phyloP scores from a whole-genome alignment of 306 rosid species.

The Spatholobus suberectus region DNA sequence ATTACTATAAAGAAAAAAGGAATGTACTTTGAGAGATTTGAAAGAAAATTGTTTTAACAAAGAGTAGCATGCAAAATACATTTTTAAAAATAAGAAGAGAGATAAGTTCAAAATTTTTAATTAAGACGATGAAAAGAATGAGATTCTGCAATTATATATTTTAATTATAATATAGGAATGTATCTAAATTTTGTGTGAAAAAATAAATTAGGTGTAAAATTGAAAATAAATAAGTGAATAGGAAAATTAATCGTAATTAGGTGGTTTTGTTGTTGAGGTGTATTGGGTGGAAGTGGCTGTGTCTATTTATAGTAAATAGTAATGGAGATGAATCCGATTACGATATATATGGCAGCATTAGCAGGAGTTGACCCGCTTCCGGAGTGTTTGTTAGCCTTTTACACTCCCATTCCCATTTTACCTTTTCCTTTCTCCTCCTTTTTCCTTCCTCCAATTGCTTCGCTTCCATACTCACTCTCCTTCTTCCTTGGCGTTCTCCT shows the following conservation, averaged over 20 bases:
- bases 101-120: too few relatives aligned
- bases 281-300: not conserved
- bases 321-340: not conserved
- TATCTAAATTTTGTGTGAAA: too few relatives aligned
- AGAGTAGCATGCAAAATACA: too few relatives aligned
- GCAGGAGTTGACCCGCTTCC: constrained; percentile 10
- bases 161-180: too few relatives aligned
- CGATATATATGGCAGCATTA: not conserved
- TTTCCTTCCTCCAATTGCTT: not conserved
- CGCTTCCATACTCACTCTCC: not conserved
- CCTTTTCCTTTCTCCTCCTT: not conserved
- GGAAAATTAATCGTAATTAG: not conserved
- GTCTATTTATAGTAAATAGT: not conserved
- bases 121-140: too few relatives aligned
- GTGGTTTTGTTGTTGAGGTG: not conserved
- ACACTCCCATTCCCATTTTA: not conserved
- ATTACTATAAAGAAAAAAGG: too few relatives aligned
- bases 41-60: too few relatives aligned
- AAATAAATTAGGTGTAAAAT: not conserved
- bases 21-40: too few relatives aligned
- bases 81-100: too few relatives aligned
- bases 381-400: not conserved
- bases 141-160: too few relatives aligned
- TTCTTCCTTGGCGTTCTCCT: not conserved
- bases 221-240: not conserved